A percentile compares a stretch with the other conserved stretches of the same genome.
phyloP scores from a whole-genome alignment of 2,329 filamentous ascomycete species.

The Hymenoscyphus occultus region DNA sequence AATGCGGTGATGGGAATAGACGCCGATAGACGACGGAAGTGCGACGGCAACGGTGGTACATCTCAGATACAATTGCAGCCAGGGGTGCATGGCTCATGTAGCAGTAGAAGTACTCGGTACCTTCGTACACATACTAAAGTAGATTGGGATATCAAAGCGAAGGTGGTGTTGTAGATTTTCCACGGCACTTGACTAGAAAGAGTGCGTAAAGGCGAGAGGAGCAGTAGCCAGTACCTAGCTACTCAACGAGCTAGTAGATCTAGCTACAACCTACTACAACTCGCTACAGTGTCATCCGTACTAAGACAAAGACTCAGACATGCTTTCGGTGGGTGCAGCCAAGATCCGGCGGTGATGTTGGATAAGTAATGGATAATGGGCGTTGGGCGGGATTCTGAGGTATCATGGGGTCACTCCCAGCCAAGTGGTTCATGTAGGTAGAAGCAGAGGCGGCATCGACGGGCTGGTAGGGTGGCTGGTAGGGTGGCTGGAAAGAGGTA shows the following conservation, averaged over 20 bases:
- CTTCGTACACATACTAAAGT: too few species aligned
- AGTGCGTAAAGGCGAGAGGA: not conserved
- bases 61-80: not conserved
- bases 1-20: not conserved
- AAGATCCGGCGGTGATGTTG: not conserved
- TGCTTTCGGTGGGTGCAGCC: not conserved
- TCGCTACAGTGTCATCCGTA: too few species aligned
- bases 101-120: not conserved
- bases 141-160: not conserved
- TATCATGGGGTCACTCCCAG: not conserved
- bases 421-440: conserved; percentile 1
- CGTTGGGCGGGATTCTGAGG: not conserved
- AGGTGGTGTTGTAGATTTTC: not conserved
- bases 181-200: not conserved
- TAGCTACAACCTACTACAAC: too few species aligned
- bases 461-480: not conserved
- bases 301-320: not conserved
- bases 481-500: too few species aligned
- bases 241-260: too few species aligned
- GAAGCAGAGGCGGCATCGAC: not conserved
- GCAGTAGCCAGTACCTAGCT: not conserved
- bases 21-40: not conserved
- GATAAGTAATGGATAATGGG: too few species aligned
- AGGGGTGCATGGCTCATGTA: not conserved
- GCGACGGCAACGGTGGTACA: not conserved